A percentile compares a stretch with the other conserved stretches of the same genome.
Evolutionary conservation across 371 early-diverging fungal genomes (phyloP).

Genomic region (Parasitella parasitica): DNA sequence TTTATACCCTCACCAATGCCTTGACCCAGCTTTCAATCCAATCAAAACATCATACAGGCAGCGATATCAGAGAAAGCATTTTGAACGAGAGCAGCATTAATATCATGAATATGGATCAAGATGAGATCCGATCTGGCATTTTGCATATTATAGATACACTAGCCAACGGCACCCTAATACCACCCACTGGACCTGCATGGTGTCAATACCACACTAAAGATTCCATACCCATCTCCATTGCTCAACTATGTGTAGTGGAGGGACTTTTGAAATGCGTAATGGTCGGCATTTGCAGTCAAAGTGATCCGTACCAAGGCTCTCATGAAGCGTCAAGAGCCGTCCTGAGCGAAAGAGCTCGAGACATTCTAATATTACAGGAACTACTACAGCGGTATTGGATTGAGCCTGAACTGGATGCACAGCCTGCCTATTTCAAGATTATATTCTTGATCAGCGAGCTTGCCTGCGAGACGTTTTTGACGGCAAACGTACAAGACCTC

Average conservation of each 20-base stretch:
- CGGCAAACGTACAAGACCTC: constrained; percentile 20
- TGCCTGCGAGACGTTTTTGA: constrained; percentile 32
- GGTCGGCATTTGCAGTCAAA: constrained; percentile 17
- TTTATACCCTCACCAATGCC: constrained; percentile 43
- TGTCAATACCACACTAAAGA: constrained; percentile 6
- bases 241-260: constrained; percentile 35
- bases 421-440: constrained; percentile 26
- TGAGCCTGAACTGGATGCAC: constrained; percentile 14
- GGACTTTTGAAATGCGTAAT: constrained; percentile 29
- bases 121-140: constrained; percentile 18
- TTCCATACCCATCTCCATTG: constrained; percentile 3
- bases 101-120: constrained; percentile 3
- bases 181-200: constrained; percentile 28
- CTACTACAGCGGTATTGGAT: constrained; percentile 40
- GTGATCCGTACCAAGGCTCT: not conserved
- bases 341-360: constrained; percentile 5
- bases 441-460: constrained; percentile 34
- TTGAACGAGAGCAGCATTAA: not conserved
- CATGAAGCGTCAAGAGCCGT: not conserved
- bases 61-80: not conserved
- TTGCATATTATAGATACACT: constrained; percentile 30
- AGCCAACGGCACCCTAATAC: constrained; percentile 30
- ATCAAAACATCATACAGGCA: not conserved
- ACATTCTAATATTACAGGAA: constrained; percentile 26
- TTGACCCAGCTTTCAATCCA: constrained; percentile 14